These are phyloP conservation scores for Leishmania guyanensis DNA, from an alignment of 208 protist genomes.

Conservation along the genomic window DNA sequence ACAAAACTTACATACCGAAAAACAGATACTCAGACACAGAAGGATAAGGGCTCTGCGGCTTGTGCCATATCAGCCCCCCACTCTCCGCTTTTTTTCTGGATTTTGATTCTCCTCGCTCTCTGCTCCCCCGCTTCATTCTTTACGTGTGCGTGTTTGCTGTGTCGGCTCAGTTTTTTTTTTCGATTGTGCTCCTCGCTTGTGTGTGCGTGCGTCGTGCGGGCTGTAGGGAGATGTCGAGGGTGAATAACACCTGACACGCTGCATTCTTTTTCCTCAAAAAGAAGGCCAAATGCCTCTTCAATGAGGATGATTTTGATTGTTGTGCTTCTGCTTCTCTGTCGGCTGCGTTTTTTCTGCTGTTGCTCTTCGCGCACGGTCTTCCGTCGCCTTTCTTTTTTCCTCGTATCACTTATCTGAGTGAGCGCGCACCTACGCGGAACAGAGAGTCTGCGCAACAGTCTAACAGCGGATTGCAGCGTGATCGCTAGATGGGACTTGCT, in stretches of 20 bases:
- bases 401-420: not conserved
- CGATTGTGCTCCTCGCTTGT: not conserved
- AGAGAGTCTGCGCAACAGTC: not conserved
- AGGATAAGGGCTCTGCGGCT: not conserved
- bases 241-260: not conserved
- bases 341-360: not conserved
- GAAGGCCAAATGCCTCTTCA: not conserved
- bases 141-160: not conserved
- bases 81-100: not conserved
- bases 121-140: not conserved
- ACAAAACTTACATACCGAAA: not conserved
- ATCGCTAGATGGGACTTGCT: not conserved
- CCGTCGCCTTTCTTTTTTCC: not conserved
- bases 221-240: not conserved
- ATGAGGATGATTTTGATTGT: not conserved
- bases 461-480: not conserved
- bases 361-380: not conserved
- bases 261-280: not conserved
- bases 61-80: not conserved
- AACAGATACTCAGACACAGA: not conserved
- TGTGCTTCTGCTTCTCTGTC: not conserved
- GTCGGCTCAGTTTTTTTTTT: not conserved
- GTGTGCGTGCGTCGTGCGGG: not conserved
- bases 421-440: not conserved
- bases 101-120: not conserved